Evolutionary conservation across 768 basidiomycete genomes (phyloP).

Genomic region (Mycena vitilis): DNA sequence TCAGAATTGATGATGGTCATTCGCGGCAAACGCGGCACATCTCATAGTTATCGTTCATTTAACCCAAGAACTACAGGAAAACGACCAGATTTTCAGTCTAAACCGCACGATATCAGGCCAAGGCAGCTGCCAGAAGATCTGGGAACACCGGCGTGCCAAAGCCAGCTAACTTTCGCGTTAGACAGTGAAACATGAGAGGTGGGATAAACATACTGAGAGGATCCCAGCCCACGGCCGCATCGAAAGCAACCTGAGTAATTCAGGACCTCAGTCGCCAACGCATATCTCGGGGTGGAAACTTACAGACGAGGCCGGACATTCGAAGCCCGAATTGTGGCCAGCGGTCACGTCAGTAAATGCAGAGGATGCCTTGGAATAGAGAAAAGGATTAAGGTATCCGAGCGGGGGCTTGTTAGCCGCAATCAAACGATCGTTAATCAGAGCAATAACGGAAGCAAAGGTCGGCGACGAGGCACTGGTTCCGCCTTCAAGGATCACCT

Average conservation of each 20-base stretch:
- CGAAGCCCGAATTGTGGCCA: constrained; percentile 25
- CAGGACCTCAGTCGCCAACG: neutral
- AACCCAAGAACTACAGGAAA: no score
- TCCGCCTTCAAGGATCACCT: constrained; percentile 40
- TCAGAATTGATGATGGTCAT: no score
- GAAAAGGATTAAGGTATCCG: constrained; percentile 43
- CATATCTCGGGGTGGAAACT: neutral
- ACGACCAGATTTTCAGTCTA: no score
- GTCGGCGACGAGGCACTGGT: constrained; percentile 59
- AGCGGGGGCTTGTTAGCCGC: constrained; percentile 43
- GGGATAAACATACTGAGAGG: constrained; percentile 9
- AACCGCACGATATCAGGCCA: neutral
- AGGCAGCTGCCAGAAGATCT: constrained; percentile 11
- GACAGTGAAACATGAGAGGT: neutral
- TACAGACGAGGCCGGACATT: constrained; percentile 9
- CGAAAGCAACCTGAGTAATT: constrained; percentile 8
- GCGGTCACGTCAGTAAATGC: constrained; percentile 11
- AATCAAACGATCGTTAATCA: constrained; percentile 56
- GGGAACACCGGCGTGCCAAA: constrained; percentile 11
- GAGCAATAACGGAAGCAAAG: constrained; percentile 56
- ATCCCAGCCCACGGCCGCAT: constrained; percentile 22
- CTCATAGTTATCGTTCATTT: no score
- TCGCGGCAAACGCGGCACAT: no score
- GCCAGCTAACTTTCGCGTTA: constrained; percentile 3
- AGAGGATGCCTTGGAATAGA: constrained; percentile 12